These are phyloP conservation scores for Nakazawaea ernobii DNA, from an alignment of 805 yeast species.

Conservation along the genomic window DNA sequence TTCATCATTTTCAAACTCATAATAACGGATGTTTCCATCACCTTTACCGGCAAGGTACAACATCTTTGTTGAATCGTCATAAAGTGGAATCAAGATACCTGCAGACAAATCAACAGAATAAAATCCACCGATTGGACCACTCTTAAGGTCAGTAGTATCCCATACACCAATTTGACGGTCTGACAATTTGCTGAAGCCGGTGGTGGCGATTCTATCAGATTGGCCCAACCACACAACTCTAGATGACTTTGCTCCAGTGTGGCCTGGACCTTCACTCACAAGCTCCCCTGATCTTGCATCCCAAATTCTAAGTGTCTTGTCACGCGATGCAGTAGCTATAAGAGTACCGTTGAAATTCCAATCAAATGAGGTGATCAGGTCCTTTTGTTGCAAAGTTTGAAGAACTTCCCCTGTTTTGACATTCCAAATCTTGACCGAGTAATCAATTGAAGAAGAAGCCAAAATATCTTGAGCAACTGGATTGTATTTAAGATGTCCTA, in stretches of 20 bases:
- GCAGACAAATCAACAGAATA: conserved; percentile 83
- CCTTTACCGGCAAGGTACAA: conserved; percentile 94
- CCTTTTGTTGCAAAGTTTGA: conserved; percentile 77
- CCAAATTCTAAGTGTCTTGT: conserved; percentile 88
- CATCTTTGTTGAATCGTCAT: conserved; percentile 73
- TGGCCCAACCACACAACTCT: conserved; percentile 91
- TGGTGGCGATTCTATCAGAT: conserved; percentile 77
- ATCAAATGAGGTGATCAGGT: conserved; percentile 86
- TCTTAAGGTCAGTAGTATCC: conserved; percentile 69
- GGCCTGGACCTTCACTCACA: conserved; percentile 82
- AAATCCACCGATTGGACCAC: conserved; percentile 89
- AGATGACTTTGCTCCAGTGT: conserved; percentile 86
- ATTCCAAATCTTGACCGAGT: conserved; percentile 90
- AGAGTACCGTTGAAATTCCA: conserved; percentile 87
- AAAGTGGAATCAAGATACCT: conserved; percentile 90
- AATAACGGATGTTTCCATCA: conserved; percentile 95
- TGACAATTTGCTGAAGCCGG: conserved; percentile 88
- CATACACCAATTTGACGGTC: conserved; percentile 95
- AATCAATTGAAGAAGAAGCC: conserved; percentile 88
- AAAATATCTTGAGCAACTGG: conserved; percentile 84
- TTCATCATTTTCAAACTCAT: conserved; percentile 81
- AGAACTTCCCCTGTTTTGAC: conserved; percentile 65
- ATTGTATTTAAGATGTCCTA: conserved; percentile 86
- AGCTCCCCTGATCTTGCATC: conserved; percentile 72
- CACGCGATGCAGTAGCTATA: conserved; percentile 86